Percentiles rank a stretch among this genome's conserved stretches.
Conservation (phyloP, 2,329 filamentous ascomycete species). For the Scedosporium boydii region DNA sequence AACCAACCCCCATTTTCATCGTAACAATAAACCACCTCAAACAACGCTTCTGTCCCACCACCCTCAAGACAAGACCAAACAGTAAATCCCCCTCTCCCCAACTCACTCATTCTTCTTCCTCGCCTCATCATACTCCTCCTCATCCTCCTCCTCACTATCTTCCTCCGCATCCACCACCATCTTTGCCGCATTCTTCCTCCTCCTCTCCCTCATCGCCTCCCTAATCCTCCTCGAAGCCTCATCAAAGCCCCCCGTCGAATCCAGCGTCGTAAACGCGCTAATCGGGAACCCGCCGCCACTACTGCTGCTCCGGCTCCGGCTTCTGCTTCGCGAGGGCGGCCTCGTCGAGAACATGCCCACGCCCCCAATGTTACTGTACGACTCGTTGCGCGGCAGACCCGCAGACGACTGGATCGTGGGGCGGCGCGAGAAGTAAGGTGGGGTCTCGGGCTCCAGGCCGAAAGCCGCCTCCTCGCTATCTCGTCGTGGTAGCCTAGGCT, state of each 20-base stretch:
- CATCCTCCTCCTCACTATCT: conserved; percentile 23
- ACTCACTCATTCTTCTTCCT: conserved; percentile 28
- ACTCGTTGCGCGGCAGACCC: conserved; percentile 73
- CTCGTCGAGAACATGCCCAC: conserved; percentile 87
- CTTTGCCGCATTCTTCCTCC: conserved; percentile 41
- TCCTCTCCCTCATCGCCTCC: conserved; percentile 64
- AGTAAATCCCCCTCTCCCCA: no score
- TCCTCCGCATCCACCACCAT: conserved; percentile 23
- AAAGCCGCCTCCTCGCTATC: conserved; percentile 40
- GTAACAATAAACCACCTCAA: no score
- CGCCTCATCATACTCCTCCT: conserved; percentile 31
- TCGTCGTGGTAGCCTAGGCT: conserved; percentile 18
- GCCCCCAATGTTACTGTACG: conserved; percentile 79
- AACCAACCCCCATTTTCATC: neutral
- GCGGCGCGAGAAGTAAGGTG: conserved; percentile 30
- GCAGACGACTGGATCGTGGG: conserved; percentile 45
- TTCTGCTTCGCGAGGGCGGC: conserved; percentile 70
- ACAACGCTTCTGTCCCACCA: conserved; percentile 8
- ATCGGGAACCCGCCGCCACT: conserved; percentile 55
- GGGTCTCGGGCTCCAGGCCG: conserved; percentile 25
- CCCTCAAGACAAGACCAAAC: no score
- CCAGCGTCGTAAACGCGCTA: conserved; percentile 57
- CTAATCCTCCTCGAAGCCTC: conserved; percentile 78
- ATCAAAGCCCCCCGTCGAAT: conserved; percentile 63
- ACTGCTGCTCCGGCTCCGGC: conserved; percentile 61